Evolutionary conservation across 441 rosid species (phyloP).

Genomic region (Hura crepitans): DNA sequence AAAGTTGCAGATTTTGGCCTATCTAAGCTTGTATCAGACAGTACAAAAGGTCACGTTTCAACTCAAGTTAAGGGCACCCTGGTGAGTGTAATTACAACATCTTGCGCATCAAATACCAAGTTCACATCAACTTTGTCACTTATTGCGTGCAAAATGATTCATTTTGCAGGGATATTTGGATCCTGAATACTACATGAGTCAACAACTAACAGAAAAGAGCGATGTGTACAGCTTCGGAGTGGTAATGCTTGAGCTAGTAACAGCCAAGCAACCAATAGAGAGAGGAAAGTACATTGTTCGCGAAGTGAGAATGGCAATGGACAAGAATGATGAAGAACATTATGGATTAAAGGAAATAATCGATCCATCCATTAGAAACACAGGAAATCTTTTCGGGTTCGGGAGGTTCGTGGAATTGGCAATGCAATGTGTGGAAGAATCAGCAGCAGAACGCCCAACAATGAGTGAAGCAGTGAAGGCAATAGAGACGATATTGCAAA

Average conservation of each 20-base stretch:
- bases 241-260: conserved; percentile 80
- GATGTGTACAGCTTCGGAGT: conserved; percentile 97
- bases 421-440: conserved; percentile 78
- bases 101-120: background rate
- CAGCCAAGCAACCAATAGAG: conserved; percentile 83
- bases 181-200: conserved; percentile 96
- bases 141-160: background rate
- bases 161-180: conserved; percentile 81
- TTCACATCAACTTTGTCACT: background rate
- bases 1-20: conserved; percentile 98
- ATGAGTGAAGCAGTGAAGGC: conserved; percentile 93
- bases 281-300: conserved; percentile 89
- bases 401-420: conserved; percentile 68
- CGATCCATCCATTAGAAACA: conserved; percentile 55
- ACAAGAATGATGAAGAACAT: conserved; percentile 54
- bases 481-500: conserved; percentile 69
- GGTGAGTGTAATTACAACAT: conserved; percentile 40
- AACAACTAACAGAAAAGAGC: conserved; percentile 89
- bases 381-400: conserved; percentile 46
- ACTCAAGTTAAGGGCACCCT: conserved; percentile 98
- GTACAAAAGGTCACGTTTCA: conserved; percentile 85
- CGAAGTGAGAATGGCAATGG: conserved; percentile 49
- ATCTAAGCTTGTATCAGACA: conserved; percentile 83
- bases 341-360: conserved; percentile 64
- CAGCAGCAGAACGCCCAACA: conserved; percentile 76